A percentile compares a stretch with the other conserved stretches of the same genome.
Evolutionary conservation across 176 grass and related monocot species (phyloP).

Genomic region (Juncus effusus): DNA sequence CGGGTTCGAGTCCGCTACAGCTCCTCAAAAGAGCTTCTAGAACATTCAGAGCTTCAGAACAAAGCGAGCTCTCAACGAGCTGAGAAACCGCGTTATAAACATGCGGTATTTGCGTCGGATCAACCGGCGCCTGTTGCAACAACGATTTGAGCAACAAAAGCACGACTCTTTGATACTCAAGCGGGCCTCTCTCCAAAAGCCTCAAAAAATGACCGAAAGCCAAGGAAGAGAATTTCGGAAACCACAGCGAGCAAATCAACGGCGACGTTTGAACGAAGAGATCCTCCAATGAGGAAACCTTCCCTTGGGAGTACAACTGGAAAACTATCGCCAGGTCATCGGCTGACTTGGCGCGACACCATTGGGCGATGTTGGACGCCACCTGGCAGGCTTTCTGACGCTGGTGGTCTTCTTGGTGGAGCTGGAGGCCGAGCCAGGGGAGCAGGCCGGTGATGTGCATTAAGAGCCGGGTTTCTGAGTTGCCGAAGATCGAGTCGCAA

Average conservation of each 20-base stretch:
- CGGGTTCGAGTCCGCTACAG: constrained; percentile 44
- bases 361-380: constrained; percentile 76
- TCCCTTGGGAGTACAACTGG: constrained; percentile 58
- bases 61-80: constrained; percentile 76
- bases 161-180: constrained; percentile 83
- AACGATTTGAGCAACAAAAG: constrained; percentile 89
- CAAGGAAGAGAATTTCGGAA: constrained; percentile 87
- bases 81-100: constrained; percentile 86
- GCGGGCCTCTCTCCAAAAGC: constrained; percentile 81
- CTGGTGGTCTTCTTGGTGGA: constrained; percentile 56
- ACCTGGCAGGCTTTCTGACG: constrained; percentile 86
- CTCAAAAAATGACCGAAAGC: constrained; percentile 93
- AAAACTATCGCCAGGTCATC: constrained; percentile 64
- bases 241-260: constrained; percentile 74
- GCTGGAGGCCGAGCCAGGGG: constrained; percentile 91
- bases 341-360: constrained; percentile 66
- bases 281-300: constrained; percentile 56
- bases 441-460: constrained; percentile 95
- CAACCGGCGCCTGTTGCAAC: constrained; percentile 77
- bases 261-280: constrained; percentile 63
- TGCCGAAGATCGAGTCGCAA: constrained; percentile 94
- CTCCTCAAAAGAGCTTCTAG: constrained; percentile 85
- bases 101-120: constrained; percentile 77
- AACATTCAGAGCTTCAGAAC: constrained; percentile 77
- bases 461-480: constrained; percentile 76